phyloP scores from a whole-genome alignment of 2,329 filamentous ascomycete genomes.

The Aspergillus flavus region DNA sequence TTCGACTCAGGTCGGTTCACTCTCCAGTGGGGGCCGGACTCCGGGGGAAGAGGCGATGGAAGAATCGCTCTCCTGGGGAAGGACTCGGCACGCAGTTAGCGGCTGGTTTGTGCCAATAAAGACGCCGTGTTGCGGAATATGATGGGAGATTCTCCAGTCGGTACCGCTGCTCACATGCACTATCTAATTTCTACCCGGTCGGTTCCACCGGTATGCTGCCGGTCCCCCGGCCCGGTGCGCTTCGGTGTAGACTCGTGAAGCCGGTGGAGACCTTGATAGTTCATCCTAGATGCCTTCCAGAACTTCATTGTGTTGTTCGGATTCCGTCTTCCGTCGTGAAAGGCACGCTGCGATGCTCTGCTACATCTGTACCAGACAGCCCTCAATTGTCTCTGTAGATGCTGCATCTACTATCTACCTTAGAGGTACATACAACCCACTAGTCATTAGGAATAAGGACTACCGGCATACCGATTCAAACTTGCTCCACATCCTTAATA shows the following conservation, averaged over 20 bases:
- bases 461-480: background rate
- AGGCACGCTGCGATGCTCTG: background rate
- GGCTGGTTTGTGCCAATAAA: background rate
- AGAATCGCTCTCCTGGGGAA: background rate
- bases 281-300: background rate
- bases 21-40: background rate
- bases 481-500: background rate
- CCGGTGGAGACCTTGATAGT: background rate
- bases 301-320: background rate
- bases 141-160: background rate
- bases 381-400: background rate
- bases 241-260: conserved; percentile 3
- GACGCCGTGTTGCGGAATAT: background rate
- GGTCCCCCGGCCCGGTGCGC: background rate
- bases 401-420: background rate
- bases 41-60: background rate
- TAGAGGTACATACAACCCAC: too few species aligned
- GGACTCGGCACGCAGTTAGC: background rate
- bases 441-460: background rate
- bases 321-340: background rate
- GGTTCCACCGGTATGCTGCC: conserved; percentile 3
- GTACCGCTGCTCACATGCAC: background rate
- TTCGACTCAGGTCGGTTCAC: background rate
- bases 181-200: background rate
- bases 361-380: background rate